Base-by-base conservation (phyloP, 1,284 basidiomycete species). In the Earliella scabrosa region DNA sequence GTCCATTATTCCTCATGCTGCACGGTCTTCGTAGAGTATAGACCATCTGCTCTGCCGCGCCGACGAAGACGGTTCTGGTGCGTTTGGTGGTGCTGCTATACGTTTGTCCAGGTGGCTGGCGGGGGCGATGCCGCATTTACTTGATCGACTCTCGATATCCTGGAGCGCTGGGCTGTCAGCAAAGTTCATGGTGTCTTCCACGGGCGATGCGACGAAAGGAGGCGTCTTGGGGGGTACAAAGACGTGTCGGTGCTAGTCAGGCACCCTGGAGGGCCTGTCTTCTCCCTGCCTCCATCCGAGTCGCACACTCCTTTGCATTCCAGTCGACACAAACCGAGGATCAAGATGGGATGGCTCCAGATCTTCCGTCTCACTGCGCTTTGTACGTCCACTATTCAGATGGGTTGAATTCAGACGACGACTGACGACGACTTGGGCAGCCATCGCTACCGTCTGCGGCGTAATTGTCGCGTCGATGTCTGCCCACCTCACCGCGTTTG, bases 381-480 rank as follows among this genome's bases (percentile, higher is more conserved):
- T 32, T 21, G 60, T 62, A 34, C 45, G 60, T 45, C 3, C 20
- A 11, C 9, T n/a, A 18, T 29, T 20, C 26, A 35, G 39, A 24
- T 23, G 11, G 16, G 8, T 34, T 16, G 21, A 9, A 4, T 20
- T 26, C 26, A 14, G n/a, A 11, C 9, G 13, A 11, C 14, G 2
- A 10, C 8, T 31, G 26, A 26, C 32, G 18, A 8, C 13, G 20
- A 29, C 20, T 4, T 34, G 7, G 4, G 9, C 48, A 63, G 64
- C 43, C 10, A 54, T 59, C 48, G 31, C 48, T 13, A 16, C 43
- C 3, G 16, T 63, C 27, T 63, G 59, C 36, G 58, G 58, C 4
- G 38, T 68, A 57, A 58, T 68, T 34, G 62, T 60, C 41, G 52
- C 63, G 14, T 59, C 55, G 4, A 45, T 70, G 21, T 55, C 51